Conservation (phyloP, 768 basidiomycete genomes). For the Tulasnella calospora region DNA sequence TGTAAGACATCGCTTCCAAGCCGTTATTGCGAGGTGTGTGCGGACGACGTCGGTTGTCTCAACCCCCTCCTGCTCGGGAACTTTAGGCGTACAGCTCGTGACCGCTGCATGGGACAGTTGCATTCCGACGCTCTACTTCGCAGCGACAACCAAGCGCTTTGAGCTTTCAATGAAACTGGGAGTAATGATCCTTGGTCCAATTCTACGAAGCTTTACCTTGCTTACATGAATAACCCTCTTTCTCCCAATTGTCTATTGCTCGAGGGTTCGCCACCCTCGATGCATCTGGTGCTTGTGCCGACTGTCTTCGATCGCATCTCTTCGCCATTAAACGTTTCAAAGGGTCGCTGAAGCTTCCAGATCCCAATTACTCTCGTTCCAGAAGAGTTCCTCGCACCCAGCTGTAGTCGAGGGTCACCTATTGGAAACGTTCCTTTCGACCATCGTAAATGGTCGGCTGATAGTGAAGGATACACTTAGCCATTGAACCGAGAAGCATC, state of each 20-base stretch:
- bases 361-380: background rate
- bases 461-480: no score
- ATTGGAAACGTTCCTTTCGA: no score
- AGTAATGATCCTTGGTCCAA: background rate
- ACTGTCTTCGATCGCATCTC: background rate
- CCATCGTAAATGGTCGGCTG: no score
- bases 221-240: background rate
- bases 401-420: no score
- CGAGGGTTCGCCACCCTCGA: no score
- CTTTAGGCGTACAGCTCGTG: background rate
- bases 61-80: background rate
- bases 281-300: background rate
- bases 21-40: background rate
- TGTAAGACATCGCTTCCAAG: background rate
- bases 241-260: background rate
- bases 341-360: background rate
- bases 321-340: background rate
- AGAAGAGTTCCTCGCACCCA: background rate
- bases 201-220: background rate
- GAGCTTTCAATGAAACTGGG: no score
- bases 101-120: background rate
- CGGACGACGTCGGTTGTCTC: background rate
- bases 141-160: no score
- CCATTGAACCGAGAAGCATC: no score
- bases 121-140: background rate